These are phyloP conservation scores for Yamadazyma siamensis DNA, from an alignment of 1,139 yeast genomes.

Conservation along the genomic window DNA sequence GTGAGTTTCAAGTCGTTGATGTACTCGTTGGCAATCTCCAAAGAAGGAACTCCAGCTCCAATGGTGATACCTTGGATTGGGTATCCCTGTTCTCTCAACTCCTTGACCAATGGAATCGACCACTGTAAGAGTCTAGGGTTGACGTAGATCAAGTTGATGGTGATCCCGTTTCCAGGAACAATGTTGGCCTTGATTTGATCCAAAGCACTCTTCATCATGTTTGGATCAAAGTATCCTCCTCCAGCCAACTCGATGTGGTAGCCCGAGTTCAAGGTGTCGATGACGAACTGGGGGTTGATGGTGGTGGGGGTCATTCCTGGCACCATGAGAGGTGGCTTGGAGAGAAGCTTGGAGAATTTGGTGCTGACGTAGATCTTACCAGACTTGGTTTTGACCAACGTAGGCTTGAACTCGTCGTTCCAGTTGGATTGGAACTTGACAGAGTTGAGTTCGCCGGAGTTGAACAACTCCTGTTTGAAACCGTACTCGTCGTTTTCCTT, in stretches of 20 bases:
- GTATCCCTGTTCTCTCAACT: slow-evolving; percentile 84
- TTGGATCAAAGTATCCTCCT: slow-evolving; percentile 90
- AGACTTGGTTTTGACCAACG: slow-evolving; percentile 63
- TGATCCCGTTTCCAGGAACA: slow-evolving; percentile 85
- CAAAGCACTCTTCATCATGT: slow-evolving; percentile 69
- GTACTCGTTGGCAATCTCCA: slow-evolving; percentile 96
- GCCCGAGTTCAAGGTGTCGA: slow-evolving; percentile 93
- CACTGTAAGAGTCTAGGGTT: slow-evolving; percentile 97
- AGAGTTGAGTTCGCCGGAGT: slow-evolving; percentile 50
- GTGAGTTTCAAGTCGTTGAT: slow-evolving; percentile 89
- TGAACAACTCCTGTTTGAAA: slow-evolving; percentile 92
- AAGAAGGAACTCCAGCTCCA: slow-evolving; percentile 99
- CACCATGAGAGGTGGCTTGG: slow-evolving; percentile 94
- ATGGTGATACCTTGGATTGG: slow-evolving; percentile 95
- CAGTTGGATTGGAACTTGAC: slow-evolving; percentile 87
- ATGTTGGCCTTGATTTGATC: slow-evolving; percentile 62
- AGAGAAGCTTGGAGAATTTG: slow-evolving; percentile 85
- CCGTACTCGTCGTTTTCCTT: slow-evolving; percentile 79
- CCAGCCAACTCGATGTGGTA: slow-evolving; percentile 97
- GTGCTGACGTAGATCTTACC: slow-evolving; percentile 89
- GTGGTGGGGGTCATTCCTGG: slow-evolving; percentile 99
- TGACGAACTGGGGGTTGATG: slow-evolving; percentile 88
- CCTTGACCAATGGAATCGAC: slow-evolving; percentile 95
- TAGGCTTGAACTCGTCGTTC: slow-evolving; percentile 87
- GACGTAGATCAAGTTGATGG: slow-evolving; percentile 89